Evolutionary conservation across 192 early-diverging fungal species (phyloP).

Genomic region (Backusella tuberculispora): DNA sequence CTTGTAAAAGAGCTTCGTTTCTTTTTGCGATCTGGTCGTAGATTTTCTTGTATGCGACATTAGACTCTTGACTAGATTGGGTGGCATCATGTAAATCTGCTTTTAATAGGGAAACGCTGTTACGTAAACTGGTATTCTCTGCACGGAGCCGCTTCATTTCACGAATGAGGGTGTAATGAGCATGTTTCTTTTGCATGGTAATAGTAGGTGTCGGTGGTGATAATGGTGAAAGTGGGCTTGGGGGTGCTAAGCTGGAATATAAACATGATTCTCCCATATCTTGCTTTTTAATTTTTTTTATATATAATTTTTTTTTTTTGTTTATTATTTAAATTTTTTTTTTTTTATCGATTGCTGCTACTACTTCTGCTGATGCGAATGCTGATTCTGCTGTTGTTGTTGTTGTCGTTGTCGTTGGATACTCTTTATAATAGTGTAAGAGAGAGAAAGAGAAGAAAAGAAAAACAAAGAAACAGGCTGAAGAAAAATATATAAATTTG

Average conservation of each 20-base stretch:
- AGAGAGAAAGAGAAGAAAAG: not conserved
- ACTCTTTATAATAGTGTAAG: too few species aligned
- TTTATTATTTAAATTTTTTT: too few species aligned
- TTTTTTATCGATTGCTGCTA: too few species aligned
- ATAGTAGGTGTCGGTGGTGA: not conserved
- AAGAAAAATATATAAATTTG: not conserved
- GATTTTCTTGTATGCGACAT: conserved; percentile 30
- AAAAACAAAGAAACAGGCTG: not conserved
- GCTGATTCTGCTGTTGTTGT: too few species aligned
- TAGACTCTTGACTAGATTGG: conserved; percentile 31
- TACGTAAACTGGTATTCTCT: conserved; percentile 33
- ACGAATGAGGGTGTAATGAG: conserved; percentile 23
- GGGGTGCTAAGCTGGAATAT: too few species aligned
- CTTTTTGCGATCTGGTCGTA: conserved; percentile 15
- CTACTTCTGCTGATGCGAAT: too few species aligned
- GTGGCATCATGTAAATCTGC: conserved; percentile 30
- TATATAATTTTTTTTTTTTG: too few species aligned
- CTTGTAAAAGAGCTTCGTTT: too few species aligned
- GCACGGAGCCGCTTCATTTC: conserved; percentile 38
- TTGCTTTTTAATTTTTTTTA: too few species aligned
- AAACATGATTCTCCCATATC: not conserved
- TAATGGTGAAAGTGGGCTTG: not conserved
- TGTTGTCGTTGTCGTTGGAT: too few species aligned
- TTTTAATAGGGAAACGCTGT: conserved; percentile 29
- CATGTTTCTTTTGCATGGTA: conserved; percentile 10